Evolutionary conservation across 2,329 filamentous ascomycete genomes (phyloP), one percentile per base, ranked within the genome.

Genomic region (Byssoonygena ceratinophila): DNA sequence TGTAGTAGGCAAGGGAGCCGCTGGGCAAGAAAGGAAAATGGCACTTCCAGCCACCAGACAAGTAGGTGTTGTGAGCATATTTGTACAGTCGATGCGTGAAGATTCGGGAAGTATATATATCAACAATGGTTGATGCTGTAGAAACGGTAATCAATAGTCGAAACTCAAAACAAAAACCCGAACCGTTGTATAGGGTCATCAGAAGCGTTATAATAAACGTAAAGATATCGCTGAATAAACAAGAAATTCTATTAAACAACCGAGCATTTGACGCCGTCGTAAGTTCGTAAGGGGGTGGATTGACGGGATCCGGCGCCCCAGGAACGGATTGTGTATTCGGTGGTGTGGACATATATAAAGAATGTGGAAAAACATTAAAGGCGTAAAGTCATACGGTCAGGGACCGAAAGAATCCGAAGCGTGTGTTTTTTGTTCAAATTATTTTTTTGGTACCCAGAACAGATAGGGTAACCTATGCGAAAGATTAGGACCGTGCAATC

Each of bases 371-470:
- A 46, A 29, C 49, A 31, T 52, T 11, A 46, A 52, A 31, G 49
- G 39, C 45, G 18, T 40, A 37, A 46, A 55, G 41, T 45, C 29
- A 40, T 53, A 46, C 31, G 46, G 45, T 18, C 22, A 37, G 22
- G 31, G 45, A 46, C 53, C 47, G 43, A 53, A 32, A 31, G 39
- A 56, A 53, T 20, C 23, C 37, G 27, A 50, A 14, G n/a, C 9
- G n/a, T 39, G 29, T n/a, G 43, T 31, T 32, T 48, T 47, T 47
- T 46, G n/a, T 31, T 54, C 31, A 51, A 54, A 56, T 51, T 50
- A 50, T 46, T n/a, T 52, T 52, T 47, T 48, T 54, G 25, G 52
- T 52, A 31, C 52, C 55, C 31, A 58, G 47, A 41, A 57, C 52
- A 11, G 57, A 54, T 36, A 59, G 49, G 29, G 54, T 56, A 25